phyloP scores from a whole-genome alignment of 495 filamentous ascomycete genomes.

The Penicillium longicatenatum region DNA sequence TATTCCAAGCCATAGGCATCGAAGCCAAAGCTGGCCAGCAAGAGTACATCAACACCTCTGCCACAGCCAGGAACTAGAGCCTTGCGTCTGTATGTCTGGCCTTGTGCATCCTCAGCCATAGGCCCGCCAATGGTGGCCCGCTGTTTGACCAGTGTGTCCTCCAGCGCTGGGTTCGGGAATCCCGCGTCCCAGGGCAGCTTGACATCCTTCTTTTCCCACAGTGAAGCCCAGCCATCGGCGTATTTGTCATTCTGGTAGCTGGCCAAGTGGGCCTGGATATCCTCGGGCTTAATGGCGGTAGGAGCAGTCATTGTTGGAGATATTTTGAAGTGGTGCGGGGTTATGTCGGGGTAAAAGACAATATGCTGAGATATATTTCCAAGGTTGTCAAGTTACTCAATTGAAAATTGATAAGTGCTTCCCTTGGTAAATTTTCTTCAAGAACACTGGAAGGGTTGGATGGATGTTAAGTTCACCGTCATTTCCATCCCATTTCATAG shows the following conservation, averaged over 20 bases:
- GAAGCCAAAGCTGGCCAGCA: constrained; percentile 71
- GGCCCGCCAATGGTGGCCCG: constrained; percentile 47
- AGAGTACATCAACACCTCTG: constrained; percentile 70
- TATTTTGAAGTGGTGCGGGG: not conserved
- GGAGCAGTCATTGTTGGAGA: constrained; percentile 24
- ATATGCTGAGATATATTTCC: not conserved
- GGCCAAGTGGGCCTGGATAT: constrained; percentile 31
- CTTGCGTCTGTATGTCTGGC: constrained; percentile 37
- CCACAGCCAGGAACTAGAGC: constrained; percentile 76
- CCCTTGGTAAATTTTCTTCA: not conserved
- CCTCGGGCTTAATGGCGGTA: constrained; percentile 25
- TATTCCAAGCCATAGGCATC: constrained; percentile 74
- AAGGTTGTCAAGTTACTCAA: not conserved
- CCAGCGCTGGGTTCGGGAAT: constrained; percentile 64
- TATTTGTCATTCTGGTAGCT: constrained; percentile 35
- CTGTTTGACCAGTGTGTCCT: constrained; percentile 57
- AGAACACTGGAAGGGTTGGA: not conserved
- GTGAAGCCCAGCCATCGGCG: constrained; percentile 56
- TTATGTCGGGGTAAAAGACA: not conserved
- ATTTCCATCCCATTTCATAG: constrained; percentile 19
- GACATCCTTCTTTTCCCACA: constrained; percentile 59
- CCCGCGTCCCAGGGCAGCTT: constrained; percentile 72
- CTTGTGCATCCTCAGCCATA: constrained; percentile 26
- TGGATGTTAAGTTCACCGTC: constrained; percentile 17
- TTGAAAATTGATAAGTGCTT: not conserved